phyloP scores from a whole-genome alignment of 2,329 filamentous ascomycete genomes.

The Aspergillus tubingensis region DNA sequence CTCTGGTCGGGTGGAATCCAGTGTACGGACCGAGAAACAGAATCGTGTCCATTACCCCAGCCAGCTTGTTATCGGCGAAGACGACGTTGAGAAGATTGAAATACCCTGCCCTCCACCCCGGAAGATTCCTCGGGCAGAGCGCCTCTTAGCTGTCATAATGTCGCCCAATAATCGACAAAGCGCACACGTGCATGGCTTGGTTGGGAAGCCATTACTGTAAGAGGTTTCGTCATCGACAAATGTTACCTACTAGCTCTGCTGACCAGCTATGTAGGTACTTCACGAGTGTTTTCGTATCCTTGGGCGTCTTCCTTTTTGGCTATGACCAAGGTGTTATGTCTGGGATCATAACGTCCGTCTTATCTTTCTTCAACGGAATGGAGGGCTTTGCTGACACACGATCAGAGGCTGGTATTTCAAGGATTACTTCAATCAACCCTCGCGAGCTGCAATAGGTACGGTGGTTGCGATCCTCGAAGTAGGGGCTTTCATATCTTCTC shows the following conservation, averaged over 20 bases:
- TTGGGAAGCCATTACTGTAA: constrained; percentile 91
- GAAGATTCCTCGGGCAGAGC: constrained; percentile 66
- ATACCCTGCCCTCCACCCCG: constrained; percentile 70
- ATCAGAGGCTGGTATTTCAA: constrained; percentile 80
- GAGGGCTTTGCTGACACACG: constrained; percentile 17
- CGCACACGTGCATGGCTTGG: constrained; percentile 81
- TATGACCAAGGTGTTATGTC: constrained; percentile 69
- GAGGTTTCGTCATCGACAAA: constrained; percentile 29
- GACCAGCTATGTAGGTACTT: constrained; percentile 69
- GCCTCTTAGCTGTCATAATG: constrained; percentile 81
- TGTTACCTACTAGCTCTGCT: not conserved
- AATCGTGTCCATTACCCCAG: constrained; percentile 72
- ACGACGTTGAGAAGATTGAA: constrained; percentile 53
- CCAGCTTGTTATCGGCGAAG: constrained; percentile 47
- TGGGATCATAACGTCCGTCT: constrained; percentile 65
- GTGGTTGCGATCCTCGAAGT: constrained; percentile 98
- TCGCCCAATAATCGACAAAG: constrained; percentile 68
- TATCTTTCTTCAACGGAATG: not conserved
- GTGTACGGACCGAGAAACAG: constrained; percentile 45
- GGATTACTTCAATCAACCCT: constrained; percentile 88
- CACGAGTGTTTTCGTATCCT: constrained; percentile 74
- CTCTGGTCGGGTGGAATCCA: constrained; percentile 45
- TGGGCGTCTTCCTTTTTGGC: constrained; percentile 66
- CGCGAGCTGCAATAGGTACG: constrained; percentile 83
- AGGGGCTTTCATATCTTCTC: constrained; percentile 85